Evolutionary conservation across 2,329 filamentous ascomycete species (phyloP), one percentile per base, ranked within the genome.

Genomic region (Ophiocordyceps camponoti-saundersi): DNA sequence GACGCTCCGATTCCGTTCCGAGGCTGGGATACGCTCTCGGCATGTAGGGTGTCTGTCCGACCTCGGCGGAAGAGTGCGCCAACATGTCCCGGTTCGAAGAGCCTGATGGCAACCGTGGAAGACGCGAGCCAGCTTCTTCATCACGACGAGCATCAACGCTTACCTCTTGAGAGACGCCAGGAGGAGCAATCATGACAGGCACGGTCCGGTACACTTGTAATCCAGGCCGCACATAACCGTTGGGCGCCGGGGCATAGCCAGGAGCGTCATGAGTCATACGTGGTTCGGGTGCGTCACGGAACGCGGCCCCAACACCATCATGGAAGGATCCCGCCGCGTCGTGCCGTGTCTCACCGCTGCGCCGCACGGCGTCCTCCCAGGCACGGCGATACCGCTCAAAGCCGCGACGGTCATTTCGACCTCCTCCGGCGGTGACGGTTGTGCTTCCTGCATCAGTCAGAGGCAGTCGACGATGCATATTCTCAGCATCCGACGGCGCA

Each of bases 321-420:
- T 20, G 36, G 18, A 40, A n/a, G 18, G n/a, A 20, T 40, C 36
- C 10, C n/a, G n/a, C 18, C 11, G 18, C 18, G n/a, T 40, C 36
- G 16, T 15, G 32, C 12, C 6, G 36, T 12, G n/a, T 21, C 20
- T 49, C 54, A 44, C 57, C 55, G 47, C 56, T 61, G 23, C 64
- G 61, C 44, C 57, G 54, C 36, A 66, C 55, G 20, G 64, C 64
- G 41, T 64, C 61, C 48, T 64, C 59, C 63, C 64, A 66, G n/a
- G 63, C 68, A 49, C 66, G 61, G 46, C 66, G 61, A 46, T 72
- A 72, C 51, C 69, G 60, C 51, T 65, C 65, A 49, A 72, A 72
- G 2, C 68, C 69, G 32, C 67, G 61, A 44, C 68, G 65, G 26
- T 61, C 59, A 51, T 59, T 67, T 51, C 59, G 62, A 20, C 57